Base-by-base conservation (phyloP, 345 rosid species). In the Garcia nutans region DNA sequence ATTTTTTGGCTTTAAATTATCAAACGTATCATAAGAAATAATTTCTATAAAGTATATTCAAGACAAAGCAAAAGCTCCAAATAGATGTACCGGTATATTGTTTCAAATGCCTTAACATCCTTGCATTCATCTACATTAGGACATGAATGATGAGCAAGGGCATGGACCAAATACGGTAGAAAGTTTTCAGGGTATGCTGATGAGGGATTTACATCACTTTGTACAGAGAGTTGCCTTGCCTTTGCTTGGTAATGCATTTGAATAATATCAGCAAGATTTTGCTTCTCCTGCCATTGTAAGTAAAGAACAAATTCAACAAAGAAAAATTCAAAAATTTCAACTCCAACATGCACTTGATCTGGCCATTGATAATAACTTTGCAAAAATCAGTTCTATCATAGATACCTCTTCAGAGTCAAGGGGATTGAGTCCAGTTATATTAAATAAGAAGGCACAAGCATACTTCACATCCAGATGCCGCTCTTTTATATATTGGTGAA, bases 401-500 rank as follows among this genome's bases (percentile, higher is more conserved):
- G 0, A 76, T 85, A 96, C 99, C 98, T 91, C 97, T 75, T 93
- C 98, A 62, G 77, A 85, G 54, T 84, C 89, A 47, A 87, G 82
- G 16, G 80, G 82, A 71, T 81, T 85, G 24, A 85, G 77, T 76
- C 84, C 93, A 74, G 80, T 70, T 57, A 79, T 77, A 68, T 82
- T 80, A 80, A 90, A 91, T 78, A 91, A 63, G 80, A 92, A 92
- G 60, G 98, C 90, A 87, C 93, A 88, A 47, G 91, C 97, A 86
- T 93, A 96, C 84, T 88, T 96, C 59, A 88, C 87, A 82, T 93
- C 99, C 86, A 93, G 79, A 79, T 85, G 85, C 28, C 95, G 87
- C 75, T 96, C 99, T 88, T 93, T 93, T 71, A 92, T 75, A 80
- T 92, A 93, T 74, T 93, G 98, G 84, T 96, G 90, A 78, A 96